Evolutionary conservation across 1,284 basidiomycete species (phyloP).

Genomic region (Exsudoporus floridanus): DNA sequence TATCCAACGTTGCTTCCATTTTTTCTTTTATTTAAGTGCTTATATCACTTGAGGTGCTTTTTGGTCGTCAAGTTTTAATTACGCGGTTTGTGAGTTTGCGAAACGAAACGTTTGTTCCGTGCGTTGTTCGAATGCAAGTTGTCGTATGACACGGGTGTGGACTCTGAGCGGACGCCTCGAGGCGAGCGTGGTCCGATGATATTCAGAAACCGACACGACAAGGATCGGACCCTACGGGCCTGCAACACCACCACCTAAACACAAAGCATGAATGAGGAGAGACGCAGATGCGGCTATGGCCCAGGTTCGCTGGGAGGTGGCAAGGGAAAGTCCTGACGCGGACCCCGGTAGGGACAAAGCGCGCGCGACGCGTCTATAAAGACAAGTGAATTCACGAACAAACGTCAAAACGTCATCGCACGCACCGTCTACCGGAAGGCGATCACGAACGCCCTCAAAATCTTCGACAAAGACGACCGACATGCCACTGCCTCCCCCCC

Average conservation of each 20-base stretch:
- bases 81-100: not conserved
- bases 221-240: not conserved
- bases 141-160: too few species aligned
- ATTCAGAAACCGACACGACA: not conserved
- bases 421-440: conserved; percentile 28
- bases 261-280: not conserved
- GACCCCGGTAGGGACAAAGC: conserved; percentile 13
- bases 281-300: not conserved
- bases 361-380: conserved; percentile 3
- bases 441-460: conserved; percentile 8
- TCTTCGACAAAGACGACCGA: conserved; percentile 39
- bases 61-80: not conserved
- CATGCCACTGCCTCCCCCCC: conserved; percentile 29
- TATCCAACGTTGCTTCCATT: not conserved
- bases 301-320: conserved; percentile 5
- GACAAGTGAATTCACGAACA: not conserved
- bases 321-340: conserved; percentile 10
- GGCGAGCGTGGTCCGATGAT: not conserved
- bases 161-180: not conserved
- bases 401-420: not conserved
- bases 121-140: not conserved
- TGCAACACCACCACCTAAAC: not conserved
- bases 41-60: not conserved
- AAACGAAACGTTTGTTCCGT: not conserved
- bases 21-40: not conserved